Evolutionary conservation across 176 grass and related monocot genomes (phyloP).

Genomic region (Echinochloa phyllopogon): DNA sequence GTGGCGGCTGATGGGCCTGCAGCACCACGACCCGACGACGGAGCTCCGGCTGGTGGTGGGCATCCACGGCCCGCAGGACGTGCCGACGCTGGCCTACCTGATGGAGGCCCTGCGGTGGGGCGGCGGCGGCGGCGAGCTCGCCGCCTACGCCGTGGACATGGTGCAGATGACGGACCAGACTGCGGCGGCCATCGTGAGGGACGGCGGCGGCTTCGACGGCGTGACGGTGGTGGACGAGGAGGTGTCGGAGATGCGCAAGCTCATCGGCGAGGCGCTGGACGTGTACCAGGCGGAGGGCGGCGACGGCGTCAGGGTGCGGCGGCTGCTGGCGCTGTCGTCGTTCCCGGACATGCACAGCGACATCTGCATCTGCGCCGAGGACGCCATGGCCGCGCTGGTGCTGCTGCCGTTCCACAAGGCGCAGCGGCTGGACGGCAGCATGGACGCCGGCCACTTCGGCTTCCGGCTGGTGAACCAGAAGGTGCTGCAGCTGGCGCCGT

Average conservation of each 20-base stretch:
- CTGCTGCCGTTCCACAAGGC: slow-evolving; percentile 68
- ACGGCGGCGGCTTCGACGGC: slow-evolving; percentile 58
- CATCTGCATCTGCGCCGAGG: slow-evolving; percentile 75
- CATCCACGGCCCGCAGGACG: slow-evolving; percentile 63
- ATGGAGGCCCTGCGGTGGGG: slow-evolving; percentile 64
- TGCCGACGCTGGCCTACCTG: slow-evolving; percentile 54
- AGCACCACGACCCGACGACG: slow-evolving; percentile 53
- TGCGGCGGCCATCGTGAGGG: slow-evolving; percentile 56
- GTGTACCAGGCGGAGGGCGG: slow-evolving; percentile 47
- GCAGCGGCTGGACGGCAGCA: slow-evolving; percentile 57
- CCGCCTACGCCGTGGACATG: slow-evolving; percentile 71
- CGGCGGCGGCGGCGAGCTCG: slow-evolving; percentile 48
- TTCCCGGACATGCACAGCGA: slow-evolving; percentile 81
- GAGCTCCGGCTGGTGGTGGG: slow-evolving; percentile 67
- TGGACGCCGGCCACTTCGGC: slow-evolving; percentile 57
- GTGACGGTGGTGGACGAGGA: slow-evolving; percentile 74
- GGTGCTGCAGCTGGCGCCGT: slow-evolving; percentile 72
- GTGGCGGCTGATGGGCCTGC: slow-evolving; percentile 68
- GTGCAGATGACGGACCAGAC: slow-evolving; percentile 73
- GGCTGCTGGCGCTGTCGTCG: slow-evolving; percentile 62
- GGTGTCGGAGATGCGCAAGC: slow-evolving; percentile 62
- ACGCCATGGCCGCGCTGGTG: slow-evolving; percentile 63
- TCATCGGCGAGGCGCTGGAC: slow-evolving; percentile 67
- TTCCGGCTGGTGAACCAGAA: slow-evolving; percentile 73
- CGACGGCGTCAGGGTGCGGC: slow-evolving; percentile 46